phyloP scores from a whole-genome alignment of 495 filamentous ascomycete genomes.

The Extremus antarcticus region DNA sequence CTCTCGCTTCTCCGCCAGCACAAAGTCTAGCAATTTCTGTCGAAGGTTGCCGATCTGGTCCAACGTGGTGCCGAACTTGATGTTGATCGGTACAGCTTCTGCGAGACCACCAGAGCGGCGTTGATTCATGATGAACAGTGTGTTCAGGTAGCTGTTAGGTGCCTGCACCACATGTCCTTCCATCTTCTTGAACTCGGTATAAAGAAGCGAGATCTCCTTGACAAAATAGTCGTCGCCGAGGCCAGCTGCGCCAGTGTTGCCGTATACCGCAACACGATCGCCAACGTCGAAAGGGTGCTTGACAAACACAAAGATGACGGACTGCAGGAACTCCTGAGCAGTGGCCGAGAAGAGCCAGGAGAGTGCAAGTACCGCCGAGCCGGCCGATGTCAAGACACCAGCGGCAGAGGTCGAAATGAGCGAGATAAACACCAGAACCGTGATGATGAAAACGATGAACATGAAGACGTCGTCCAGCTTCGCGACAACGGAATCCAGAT shows the following conservation, averaged over 20 bases:
- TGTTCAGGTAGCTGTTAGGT: conserved; percentile 87
- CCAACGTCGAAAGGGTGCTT: conserved; percentile 98
- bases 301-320: conserved; percentile 89
- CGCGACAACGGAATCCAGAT: conserved; percentile 87
- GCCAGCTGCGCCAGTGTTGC: conserved; percentile 67
- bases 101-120: conserved; percentile 79
- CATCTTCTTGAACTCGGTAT: conserved; percentile 98
- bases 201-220: conserved; percentile 86
- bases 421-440: conserved; percentile 74
- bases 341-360: conserved; percentile 89
- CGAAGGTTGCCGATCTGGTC: conserved; percentile 80
- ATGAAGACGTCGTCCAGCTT: conserved; percentile 83
- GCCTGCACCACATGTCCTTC: conserved; percentile 92
- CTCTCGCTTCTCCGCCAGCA: conserved; percentile 76
- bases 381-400: conserved; percentile 72
- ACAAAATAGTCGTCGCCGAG: conserved; percentile 91
- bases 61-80: conserved; percentile 82
- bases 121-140: conserved; percentile 89
- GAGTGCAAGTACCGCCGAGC: conserved; percentile 73
- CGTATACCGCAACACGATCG: conserved; percentile 84
- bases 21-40: conserved; percentile 73
- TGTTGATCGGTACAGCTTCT: conserved; percentile 70
- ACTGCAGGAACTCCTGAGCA: conserved; percentile 86
- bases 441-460: conserved; percentile 69
- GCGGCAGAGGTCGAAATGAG: conserved; percentile 83